These are phyloP conservation scores for Pyrrhoderma noxium DNA, from an alignment of 1,284 basidiomycete species.

Conservation along the genomic window DNA sequence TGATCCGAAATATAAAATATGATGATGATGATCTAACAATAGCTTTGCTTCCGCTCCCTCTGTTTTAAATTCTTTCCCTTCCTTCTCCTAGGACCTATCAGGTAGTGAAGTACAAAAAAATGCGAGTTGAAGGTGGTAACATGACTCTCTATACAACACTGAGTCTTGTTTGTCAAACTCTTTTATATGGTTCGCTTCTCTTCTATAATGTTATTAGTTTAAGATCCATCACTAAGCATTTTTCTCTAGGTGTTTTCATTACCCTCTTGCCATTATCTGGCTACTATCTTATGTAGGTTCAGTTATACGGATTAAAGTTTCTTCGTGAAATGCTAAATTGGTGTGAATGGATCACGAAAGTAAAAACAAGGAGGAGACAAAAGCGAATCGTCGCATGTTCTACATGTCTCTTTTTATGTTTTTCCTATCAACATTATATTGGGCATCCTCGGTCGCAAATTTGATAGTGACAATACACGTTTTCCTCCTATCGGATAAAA, in stretches of 20 bases:
- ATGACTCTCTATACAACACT: not conserved
- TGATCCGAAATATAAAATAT: no score
- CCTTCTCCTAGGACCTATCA: no score
- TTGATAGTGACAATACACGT: not conserved
- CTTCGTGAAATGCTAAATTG: not conserved
- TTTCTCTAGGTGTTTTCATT: not conserved
- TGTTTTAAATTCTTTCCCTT: no score
- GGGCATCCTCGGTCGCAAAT: constrained; percentile 1
- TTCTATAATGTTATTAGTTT: not conserved
- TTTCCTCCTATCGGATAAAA: not conserved
- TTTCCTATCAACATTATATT: not conserved
- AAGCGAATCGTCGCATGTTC: constrained; percentile 4
- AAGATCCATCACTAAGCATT: not conserved
- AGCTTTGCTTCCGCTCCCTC: no score
- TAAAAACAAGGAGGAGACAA: not conserved
- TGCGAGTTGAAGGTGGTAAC: no score
- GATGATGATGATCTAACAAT: no score
- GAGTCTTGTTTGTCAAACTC: constrained; percentile 3
- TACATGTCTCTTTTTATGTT: constrained; percentile 6
- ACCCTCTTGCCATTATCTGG: not conserved
- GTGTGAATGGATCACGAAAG: not conserved
- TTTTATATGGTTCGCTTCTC: not conserved
- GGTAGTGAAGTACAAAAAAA: no score
- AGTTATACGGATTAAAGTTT: not conserved
- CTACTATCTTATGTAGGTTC: not conserved